Evolutionary conservation across 805 yeast genomes (phyloP), one percentile per base, ranked within the genome.

Genomic region (Metschnikowia hibisci): DNA sequence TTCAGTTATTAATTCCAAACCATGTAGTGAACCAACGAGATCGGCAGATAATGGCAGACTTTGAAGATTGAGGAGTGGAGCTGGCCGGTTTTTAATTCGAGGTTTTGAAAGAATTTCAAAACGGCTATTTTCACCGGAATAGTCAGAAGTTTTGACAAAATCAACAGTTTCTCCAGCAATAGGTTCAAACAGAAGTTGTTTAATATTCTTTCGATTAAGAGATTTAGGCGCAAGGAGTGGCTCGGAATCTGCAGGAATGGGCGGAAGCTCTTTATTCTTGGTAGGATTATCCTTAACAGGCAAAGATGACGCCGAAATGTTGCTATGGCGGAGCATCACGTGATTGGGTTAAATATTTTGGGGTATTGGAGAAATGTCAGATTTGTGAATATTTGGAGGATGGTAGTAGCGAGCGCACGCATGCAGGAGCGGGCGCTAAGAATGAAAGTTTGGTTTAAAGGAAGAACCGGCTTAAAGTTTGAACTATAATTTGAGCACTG

Each of bases 191-290:
- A 50, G 63, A 18, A 69, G 53, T 41, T 68, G 60, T 45, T 69
- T 70, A 53, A 66, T 58, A 49, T 69, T 70, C 49, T 70, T 70
- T 23, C 76, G 57, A 34, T 60, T 63, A 30, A 70, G 55, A 18
- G 72, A 55, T 44, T 68, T 70, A 29, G 66, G 56, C 40, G 58
- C 54, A 32, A 69, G 54, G 18, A 68, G 53, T n/a, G 49, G 59
- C 14, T 20, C 25, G 27, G 55, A 37, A 15, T 16, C 31, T 20
- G 20, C 28, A 6, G 74, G 74, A 12, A 67, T 60, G 13, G 72
- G 71, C 16, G 74, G 74, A 30, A 69, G 55, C 10, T 64, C 60
- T 44, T 68, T 69, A 29, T 64, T 69, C 81, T 65, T 48, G 28
- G 22, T 28, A 6, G 43, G 14, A n/a, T n/a, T n/a, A n/a, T 64